Evolutionary conservation across 2,329 filamentous ascomycete species (phyloP).

Genomic region (Teratosphaeria epicoccoides): DNA sequence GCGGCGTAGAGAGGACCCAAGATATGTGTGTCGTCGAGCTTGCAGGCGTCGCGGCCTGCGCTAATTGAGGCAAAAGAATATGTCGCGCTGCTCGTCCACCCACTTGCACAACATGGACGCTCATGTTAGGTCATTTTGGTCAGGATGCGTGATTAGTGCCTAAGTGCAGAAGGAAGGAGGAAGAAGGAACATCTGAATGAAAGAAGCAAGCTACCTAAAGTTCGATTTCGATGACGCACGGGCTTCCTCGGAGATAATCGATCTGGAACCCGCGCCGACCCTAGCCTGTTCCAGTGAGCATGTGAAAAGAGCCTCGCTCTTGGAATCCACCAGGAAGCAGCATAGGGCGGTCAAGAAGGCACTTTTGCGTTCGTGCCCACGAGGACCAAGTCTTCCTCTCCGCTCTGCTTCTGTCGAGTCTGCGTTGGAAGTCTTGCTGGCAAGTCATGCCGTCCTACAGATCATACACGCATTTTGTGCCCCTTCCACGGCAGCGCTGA

Average conservation of each 20-base stretch:
- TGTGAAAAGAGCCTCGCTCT: no score
- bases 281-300: background rate
- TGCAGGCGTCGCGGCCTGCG: background rate
- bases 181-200: background rate
- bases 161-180: background rate
- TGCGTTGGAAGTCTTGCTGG: background rate
- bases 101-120: conserved; percentile 31
- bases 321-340: no score
- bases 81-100: conserved; percentile 19
- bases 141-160: background rate
- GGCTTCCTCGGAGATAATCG: background rate
- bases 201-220: background rate
- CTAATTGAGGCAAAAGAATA: background rate
- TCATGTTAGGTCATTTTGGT: conserved; percentile 26
- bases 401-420: background rate
- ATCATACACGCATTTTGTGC: background rate
- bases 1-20: background rate
- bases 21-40: background rate
- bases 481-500: background rate
- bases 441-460: background rate
- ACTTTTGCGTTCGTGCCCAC: no score
- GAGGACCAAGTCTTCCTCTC: background rate
- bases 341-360: no score
- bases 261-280: background rate
- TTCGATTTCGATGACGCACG: background rate